These are phyloP conservation scores for Phyllosticta ampelicida DNA, from an alignment of 2,329 filamentous ascomycete species.

Conservation along the genomic window DNA sequence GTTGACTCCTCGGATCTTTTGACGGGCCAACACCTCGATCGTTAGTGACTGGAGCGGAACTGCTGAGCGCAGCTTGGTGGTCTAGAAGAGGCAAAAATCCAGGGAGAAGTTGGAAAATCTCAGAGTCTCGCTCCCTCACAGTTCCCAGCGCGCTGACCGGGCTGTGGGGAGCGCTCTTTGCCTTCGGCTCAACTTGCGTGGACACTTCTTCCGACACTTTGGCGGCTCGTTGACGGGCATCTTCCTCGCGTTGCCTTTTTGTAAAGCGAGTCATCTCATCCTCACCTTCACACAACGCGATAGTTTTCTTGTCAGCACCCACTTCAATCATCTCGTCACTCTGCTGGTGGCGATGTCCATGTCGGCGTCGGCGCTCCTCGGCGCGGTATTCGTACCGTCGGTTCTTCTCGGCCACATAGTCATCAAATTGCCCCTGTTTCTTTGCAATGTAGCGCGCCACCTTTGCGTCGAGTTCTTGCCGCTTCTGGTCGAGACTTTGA, in stretches of 20 bases:
- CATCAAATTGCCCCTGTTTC: slow-evolving; percentile 11
- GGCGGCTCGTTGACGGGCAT: slow-evolving; percentile 6
- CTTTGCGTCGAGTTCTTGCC: slow-evolving; percentile 10
- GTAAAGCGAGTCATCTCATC: slow-evolving; percentile 4
- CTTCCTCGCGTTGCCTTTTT: slow-evolving; percentile 6
- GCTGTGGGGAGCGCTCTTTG: background rate
- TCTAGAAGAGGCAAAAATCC: slow-evolving; percentile 10
- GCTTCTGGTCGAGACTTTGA: slow-evolving; percentile 10
- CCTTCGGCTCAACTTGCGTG: background rate
- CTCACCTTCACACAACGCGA: background rate
- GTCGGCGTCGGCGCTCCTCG: slow-evolving; percentile 7
- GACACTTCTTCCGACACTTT: slow-evolving; percentile 6
- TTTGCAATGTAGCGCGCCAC: slow-evolving; percentile 10
- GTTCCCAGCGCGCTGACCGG: background rate
- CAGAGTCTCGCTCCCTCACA: slow-evolving; percentile 9
- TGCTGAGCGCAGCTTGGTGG: slow-evolving; percentile 5
- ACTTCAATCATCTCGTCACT: slow-evolving; percentile 1
- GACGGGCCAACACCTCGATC: background rate
- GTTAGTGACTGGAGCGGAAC: slow-evolving; percentile 8
- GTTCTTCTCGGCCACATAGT: slow-evolving; percentile 10
- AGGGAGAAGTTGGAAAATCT: slow-evolving; percentile 8
- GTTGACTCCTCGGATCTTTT: slow-evolving; percentile 4
- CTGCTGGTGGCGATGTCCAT: slow-evolving; percentile 1
- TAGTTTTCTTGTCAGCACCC: background rate
- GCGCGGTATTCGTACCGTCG: slow-evolving; percentile 6